Percentiles rank a stretch among this genome's conserved stretches.
Evolutionary conservation across 2,329 filamentous ascomycete species (phyloP).

Genomic region (Xylariaceae sp.): DNA sequence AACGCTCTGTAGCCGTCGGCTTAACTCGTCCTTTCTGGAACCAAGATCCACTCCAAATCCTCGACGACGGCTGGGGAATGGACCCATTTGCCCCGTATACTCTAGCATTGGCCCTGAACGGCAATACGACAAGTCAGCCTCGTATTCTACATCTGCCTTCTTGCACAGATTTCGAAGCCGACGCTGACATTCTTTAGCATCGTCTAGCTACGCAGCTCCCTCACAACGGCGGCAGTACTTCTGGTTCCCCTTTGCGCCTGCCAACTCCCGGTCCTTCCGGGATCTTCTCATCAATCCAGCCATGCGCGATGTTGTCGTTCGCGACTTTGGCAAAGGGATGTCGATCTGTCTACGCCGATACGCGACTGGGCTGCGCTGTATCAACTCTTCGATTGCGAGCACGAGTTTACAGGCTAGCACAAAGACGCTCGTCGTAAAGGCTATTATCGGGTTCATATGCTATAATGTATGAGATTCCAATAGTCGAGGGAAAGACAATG

Average conservation of each 20-base stretch:
- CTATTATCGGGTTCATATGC: slow-evolving; percentile 28
- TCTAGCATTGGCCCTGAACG: slow-evolving; percentile 20
- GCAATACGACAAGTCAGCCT: slow-evolving; percentile 19
- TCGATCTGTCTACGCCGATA: slow-evolving; percentile 24
- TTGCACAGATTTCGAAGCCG: slow-evolving; percentile 12
- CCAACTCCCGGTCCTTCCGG: slow-evolving; percentile 20
- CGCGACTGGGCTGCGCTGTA: slow-evolving; percentile 19
- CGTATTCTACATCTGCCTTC: slow-evolving; percentile 9
- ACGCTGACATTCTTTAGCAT: slow-evolving; percentile 23
- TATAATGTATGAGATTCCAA: slow-evolving; percentile 26
- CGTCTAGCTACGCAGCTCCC: slow-evolving; percentile 19
- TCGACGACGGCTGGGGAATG: slow-evolving; percentile 27
- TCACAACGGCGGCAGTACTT: slow-evolving; percentile 20
- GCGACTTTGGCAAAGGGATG: slow-evolving; percentile 17
- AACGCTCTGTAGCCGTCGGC: slow-evolving; percentile 10
- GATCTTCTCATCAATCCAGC: slow-evolving; percentile 20
- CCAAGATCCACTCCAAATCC: slow-evolving; percentile 22
- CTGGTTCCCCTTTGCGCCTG: slow-evolving; percentile 24
- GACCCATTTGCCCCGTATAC: slow-evolving; percentile 25
- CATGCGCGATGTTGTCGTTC: slow-evolving; percentile 18
- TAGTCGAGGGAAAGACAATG: slow-evolving; percentile 7
- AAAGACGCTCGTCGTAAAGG: slow-evolving; percentile 19
- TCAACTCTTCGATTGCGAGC: slow-evolving; percentile 22
- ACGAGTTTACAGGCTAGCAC: slow-evolving; percentile 13
- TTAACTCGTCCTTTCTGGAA: slow-evolving; percentile 27